phyloP scores from a whole-genome alignment of 176 grass and related monocot genomes.

The Carex myosuroides region DNA sequence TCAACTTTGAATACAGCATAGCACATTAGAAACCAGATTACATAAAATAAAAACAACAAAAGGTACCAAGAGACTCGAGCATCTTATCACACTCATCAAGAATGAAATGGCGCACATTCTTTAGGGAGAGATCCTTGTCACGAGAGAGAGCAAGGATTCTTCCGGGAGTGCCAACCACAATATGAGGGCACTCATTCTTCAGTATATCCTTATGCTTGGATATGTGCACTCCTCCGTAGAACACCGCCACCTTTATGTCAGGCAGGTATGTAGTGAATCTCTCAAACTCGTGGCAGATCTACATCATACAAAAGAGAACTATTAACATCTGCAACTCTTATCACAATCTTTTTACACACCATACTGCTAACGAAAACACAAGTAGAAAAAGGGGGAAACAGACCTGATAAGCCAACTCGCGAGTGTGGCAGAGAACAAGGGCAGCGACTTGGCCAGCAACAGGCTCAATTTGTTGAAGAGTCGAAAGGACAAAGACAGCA shows the following conservation, averaged over 20 bases:
- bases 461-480: constrained; percentile 92
- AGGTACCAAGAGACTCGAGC: constrained; percentile 92
- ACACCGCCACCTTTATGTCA: constrained; percentile 93
- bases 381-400: not conserved
- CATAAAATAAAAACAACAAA: not conserved
- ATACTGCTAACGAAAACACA: not conserved
- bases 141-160: constrained; percentile 55
- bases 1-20: not conserved
- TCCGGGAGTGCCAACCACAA: constrained; percentile 82
- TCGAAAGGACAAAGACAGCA: constrained; percentile 91
- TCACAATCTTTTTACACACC: not conserved
- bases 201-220: constrained; percentile 86
- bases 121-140: constrained; percentile 91
- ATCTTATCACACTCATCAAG: constrained; percentile 99
- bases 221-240: constrained; percentile 96
- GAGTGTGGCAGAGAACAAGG: constrained; percentile 86
- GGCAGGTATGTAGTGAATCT: constrained; percentile 90
- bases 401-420: constrained; percentile 95
- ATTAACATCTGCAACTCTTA: not conserved
- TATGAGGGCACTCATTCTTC: constrained; percentile 98
- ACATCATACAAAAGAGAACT: not conserved
- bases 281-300: constrained; percentile 99
- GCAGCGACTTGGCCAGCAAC: constrained; percentile 81
- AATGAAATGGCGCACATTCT: constrained; percentile 99
- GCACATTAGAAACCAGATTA: not conserved